These are phyloP conservation scores for Phytophthora cactorum DNA, from an alignment of 352 stramenopile species.

Conservation along the genomic window DNA sequence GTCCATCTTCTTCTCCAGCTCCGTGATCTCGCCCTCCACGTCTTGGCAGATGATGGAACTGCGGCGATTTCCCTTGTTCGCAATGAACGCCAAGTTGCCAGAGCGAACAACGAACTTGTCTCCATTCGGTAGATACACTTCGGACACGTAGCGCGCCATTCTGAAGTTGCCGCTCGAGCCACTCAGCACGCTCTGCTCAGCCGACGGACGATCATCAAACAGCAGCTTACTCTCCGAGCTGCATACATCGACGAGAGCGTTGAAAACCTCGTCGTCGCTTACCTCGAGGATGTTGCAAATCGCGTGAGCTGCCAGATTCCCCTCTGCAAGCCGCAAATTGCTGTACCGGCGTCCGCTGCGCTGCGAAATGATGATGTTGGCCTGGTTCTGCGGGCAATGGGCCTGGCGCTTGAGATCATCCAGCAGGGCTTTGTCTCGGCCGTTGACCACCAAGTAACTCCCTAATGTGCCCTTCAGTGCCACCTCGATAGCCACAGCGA, in stretches of 20 bases:
- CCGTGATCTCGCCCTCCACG: slow-evolving; percentile 54
- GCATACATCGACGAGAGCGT: slow-evolving; percentile 72
- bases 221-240: slow-evolving; percentile 72
- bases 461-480: slow-evolving; percentile 67
- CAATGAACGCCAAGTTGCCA: slow-evolving; percentile 79
- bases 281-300: slow-evolving; percentile 78
- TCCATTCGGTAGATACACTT: slow-evolving; percentile 66
- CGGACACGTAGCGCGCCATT: slow-evolving; percentile 61
- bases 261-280: slow-evolving; percentile 74
- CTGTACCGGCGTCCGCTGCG: slow-evolving; percentile 49
- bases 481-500: slow-evolving; percentile 67
- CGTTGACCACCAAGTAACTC: slow-evolving; percentile 75
- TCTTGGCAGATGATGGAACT: slow-evolving; percentile 73
- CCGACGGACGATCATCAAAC: slow-evolving; percentile 54
- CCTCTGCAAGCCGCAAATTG: slow-evolving; percentile 52
- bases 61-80: slow-evolving; percentile 57
- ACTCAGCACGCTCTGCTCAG: slow-evolving; percentile 53
- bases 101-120: slow-evolving; percentile 76
- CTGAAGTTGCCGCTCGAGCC: slow-evolving; percentile 53
- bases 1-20: slow-evolving; percentile 52
- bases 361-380: slow-evolving; percentile 73
- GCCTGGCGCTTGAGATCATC: slow-evolving; percentile 68
- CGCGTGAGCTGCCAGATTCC: slow-evolving; percentile 47
- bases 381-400: slow-evolving; percentile 61
- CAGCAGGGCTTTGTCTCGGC: slow-evolving; percentile 71